These are phyloP conservation scores for Fusarium scirpi DNA, from an alignment of 2,329 filamentous ascomycete species.

Conservation along the genomic window DNA sequence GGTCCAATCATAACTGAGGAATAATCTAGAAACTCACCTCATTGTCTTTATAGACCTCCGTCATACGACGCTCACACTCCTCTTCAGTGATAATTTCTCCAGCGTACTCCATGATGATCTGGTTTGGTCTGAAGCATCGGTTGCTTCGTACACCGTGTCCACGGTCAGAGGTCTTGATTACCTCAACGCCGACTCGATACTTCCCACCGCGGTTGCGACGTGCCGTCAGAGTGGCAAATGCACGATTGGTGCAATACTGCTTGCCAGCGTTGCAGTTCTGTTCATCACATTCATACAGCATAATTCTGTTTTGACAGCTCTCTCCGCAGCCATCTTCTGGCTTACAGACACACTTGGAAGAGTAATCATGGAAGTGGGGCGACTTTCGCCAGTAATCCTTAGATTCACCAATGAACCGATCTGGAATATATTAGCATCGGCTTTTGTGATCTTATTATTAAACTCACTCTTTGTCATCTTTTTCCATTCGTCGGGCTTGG, in stretches of 20 bases:
- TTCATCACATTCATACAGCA: conserved; percentile 96
- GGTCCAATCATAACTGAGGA: conserved; percentile 7
- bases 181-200: conserved; percentile 93
- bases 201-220: conserved; percentile 83
- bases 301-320: conserved; percentile 92
- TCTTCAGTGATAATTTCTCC: conserved; percentile 97
- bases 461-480: conserved; percentile 89
- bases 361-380: conserved; percentile 78
- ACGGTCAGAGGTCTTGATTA: conserved; percentile 88
- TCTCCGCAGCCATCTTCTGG: conserved; percentile 86
- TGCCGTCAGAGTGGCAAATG: conserved; percentile 82
- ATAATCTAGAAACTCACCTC: conserved; percentile 69
- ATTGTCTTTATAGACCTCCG: conserved; percentile 91
- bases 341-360: conserved; percentile 82
- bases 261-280: conserved; percentile 85
- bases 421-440: conserved; percentile 60
- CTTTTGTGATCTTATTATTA: neutral
- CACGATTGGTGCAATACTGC: conserved; percentile 84
- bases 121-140: conserved; percentile 85
- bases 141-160: conserved; percentile 94
- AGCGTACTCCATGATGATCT: conserved; percentile 98
- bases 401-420: conserved; percentile 91
- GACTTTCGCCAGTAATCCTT: conserved; percentile 83
- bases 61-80: conserved; percentile 94
- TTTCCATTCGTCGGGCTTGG: conserved; percentile 92